Evolutionary conservation across 169 alveolate species (phyloP).

Genomic region (Cryptosporidium tyzzeri): DNA sequence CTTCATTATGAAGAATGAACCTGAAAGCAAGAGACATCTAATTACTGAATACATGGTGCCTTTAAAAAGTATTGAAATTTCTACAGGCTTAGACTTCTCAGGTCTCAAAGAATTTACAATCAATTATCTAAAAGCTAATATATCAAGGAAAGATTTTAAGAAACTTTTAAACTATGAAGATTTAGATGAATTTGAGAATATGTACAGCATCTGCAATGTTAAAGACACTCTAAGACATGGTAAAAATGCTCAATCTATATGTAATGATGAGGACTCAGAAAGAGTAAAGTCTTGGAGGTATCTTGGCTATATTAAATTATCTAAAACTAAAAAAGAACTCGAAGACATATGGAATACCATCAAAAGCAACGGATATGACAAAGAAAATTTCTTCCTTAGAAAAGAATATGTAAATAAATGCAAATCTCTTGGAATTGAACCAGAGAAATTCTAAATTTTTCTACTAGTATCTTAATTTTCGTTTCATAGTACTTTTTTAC

Average conservation of each 20-base stretch:
- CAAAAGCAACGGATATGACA: slow-evolving; percentile 19
- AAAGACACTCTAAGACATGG: slow-evolving; percentile 15
- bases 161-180: not conserved
- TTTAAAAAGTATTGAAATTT: slow-evolving; percentile 66
- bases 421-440: slow-evolving; percentile 29
- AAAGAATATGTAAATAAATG: slow-evolving; percentile 54
- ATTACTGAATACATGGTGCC: slow-evolving; percentile 69
- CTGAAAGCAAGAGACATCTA: slow-evolving; percentile 23
- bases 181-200: not conserved
- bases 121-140: not conserved
- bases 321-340: slow-evolving; percentile 40
- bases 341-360: slow-evolving; percentile 35
- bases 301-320: slow-evolving; percentile 36
- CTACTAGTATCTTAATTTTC: not conserved
- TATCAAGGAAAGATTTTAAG: slow-evolving; percentile 12
- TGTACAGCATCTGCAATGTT: slow-evolving; percentile 20
- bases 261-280: slow-evolving; percentile 35
- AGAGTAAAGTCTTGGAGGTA: slow-evolving; percentile 56
- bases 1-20: slow-evolving; percentile 71
- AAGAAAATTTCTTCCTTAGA: slow-evolving; percentile 31
- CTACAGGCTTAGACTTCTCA: slow-evolving; percentile 74
- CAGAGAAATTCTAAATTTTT: slow-evolving; percentile 22
- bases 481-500: not conserved
- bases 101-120: slow-evolving; percentile 47
- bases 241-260: slow-evolving; percentile 16